phyloP scores from a whole-genome alignment of 1,284 basidiomycete species.

The Sphagnurus paluster region DNA sequence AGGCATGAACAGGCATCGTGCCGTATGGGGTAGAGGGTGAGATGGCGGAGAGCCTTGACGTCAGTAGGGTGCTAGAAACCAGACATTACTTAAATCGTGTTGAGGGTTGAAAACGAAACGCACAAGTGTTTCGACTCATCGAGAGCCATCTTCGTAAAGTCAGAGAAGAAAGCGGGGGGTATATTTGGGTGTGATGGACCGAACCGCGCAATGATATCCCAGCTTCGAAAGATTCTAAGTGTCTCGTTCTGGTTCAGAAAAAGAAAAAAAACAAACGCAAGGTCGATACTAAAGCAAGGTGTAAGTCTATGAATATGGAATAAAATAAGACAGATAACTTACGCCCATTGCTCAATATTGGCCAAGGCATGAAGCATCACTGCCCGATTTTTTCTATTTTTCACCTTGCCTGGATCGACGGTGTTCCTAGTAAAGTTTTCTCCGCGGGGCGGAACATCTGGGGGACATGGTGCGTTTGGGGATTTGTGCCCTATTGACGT shows the following conservation, averaged over 20 bases:
- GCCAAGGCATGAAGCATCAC: conserved; percentile 87
- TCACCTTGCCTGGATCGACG: conserved; percentile 64
- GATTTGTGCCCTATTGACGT: conserved; percentile 63
- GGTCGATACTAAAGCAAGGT: conserved; percentile 57
- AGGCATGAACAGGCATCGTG: conserved; percentile 71
- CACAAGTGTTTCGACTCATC: conserved; percentile 85
- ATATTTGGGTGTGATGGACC: conserved; percentile 60
- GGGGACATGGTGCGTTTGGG: conserved; percentile 51
- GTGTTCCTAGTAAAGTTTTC: conserved; percentile 50
- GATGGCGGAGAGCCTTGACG: conserved; percentile 59
- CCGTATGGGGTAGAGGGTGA: conserved; percentile 77
- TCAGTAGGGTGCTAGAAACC: conserved; percentile 52
- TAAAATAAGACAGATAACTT: conserved; percentile 32
- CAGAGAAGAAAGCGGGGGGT: conserved; percentile 76
- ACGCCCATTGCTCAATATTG: conserved; percentile 93
- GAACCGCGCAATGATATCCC: conserved; percentile 85
- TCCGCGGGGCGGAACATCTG: conserved; percentile 71
- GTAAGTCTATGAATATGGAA: neutral
- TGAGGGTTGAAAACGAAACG: conserved; percentile 6
- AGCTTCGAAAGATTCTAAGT: conserved; percentile 43
- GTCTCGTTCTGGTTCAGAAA: neutral
- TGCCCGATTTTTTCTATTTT: conserved; percentile 67
- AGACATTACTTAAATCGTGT: neutral
- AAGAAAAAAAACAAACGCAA: conserved; percentile 52
- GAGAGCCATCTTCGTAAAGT: conserved; percentile 80